Base-by-base conservation (phyloP, 768 basidiomycete species). In the Kwoniella shandongensis region DNA sequence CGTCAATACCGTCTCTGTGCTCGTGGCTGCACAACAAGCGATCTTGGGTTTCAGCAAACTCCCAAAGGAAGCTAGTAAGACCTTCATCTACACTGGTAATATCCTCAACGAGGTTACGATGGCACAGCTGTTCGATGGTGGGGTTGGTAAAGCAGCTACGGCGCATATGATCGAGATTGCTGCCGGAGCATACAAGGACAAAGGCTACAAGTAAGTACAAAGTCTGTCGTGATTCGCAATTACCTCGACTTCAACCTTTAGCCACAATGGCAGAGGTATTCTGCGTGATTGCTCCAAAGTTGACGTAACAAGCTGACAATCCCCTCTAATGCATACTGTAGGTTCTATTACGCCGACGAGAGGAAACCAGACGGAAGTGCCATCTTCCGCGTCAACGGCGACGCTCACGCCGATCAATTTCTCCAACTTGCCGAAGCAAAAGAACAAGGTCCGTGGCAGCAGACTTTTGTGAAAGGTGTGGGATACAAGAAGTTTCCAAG, bases 341-440 rank as follows among this genome's bases (percentile, higher is more conserved):
- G 61, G 32, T 63, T 63, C 44, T 63, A 63, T 39, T 63, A 59
- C 25, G 62, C 44, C 32, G 62, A 63, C 38, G 62, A 63, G 26
- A 39, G 62, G 13, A 59, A 59, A 29, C 3, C 57, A 1, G 54
- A 59, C 36, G 61, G 61, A 2, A 18, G 57, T 10, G 44, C 57
- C 23, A 51, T 48, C 20, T 44, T 44, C 42, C 12, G 27, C 15
- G 47, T 63, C 32, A 41, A 55, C 53, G 62, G 62, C 8, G 57
- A 54, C 22, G 57, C 57, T 7, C 62, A 63, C 40, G 62, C 52
- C 1, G 39, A 59, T 7, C 52, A 38, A 17, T 63, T 48, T 32
- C 40, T 29, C 42, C n/a, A 51, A 18, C 47, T 63, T 10, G 52
- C 57, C 3, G 12, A 54, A 1, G 53, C 20, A 13, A 44, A 49